phyloP scores from a whole-genome alignment of 805 yeast species.

The Candida coleopterorum region DNA sequence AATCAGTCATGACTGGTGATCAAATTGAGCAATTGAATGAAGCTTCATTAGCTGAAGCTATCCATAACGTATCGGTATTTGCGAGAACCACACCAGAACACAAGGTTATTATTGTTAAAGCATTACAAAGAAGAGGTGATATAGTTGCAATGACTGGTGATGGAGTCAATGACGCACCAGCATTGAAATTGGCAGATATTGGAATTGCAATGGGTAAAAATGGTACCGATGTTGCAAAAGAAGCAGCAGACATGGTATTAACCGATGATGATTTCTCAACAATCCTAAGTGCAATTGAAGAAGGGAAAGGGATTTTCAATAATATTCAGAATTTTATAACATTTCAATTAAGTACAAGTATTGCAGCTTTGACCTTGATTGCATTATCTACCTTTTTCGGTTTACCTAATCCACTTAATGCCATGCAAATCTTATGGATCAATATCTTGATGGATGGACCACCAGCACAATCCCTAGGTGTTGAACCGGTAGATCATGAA shows the following conservation, averaged over 20 bases:
- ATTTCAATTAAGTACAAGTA: slow-evolving; percentile 92
- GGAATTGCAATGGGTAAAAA: slow-evolving; percentile 91
- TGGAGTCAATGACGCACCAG: slow-evolving; percentile 99
- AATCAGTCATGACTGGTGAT: slow-evolving; percentile 80
- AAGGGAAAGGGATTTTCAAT: slow-evolving; percentile 95
- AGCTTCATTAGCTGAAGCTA: slow-evolving; percentile 67
- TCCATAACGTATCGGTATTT: slow-evolving; percentile 79
- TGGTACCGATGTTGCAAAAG: slow-evolving; percentile 98
- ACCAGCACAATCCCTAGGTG: slow-evolving; percentile 96
- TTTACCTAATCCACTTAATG: slow-evolving; percentile 90
- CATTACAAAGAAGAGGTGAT: slow-evolving; percentile 85
- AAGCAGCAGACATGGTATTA: slow-evolving; percentile 95
- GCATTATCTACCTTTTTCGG: slow-evolving; percentile 84
- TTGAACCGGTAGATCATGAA: slow-evolving; percentile 93
- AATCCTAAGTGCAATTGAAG: slow-evolving; percentile 87
- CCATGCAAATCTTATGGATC: slow-evolving; percentile 98
- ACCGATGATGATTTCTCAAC: slow-evolving; percentile 97
- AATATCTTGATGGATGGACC: slow-evolving; percentile 99
- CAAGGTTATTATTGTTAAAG: slow-evolving; percentile 83
- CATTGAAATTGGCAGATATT: slow-evolving; percentile 89
- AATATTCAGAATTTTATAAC: slow-evolving; percentile 93
- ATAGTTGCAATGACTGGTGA: slow-evolving; percentile 99
- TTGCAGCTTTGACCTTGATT: slow-evolving; percentile 87
- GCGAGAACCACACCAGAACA: slow-evolving; percentile 96
- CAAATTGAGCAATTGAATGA: slow-evolving; percentile 71